Base-by-base conservation (phyloP, 2,329 filamentous ascomycete genomes). In the Colletotrichum truncatum region DNA sequence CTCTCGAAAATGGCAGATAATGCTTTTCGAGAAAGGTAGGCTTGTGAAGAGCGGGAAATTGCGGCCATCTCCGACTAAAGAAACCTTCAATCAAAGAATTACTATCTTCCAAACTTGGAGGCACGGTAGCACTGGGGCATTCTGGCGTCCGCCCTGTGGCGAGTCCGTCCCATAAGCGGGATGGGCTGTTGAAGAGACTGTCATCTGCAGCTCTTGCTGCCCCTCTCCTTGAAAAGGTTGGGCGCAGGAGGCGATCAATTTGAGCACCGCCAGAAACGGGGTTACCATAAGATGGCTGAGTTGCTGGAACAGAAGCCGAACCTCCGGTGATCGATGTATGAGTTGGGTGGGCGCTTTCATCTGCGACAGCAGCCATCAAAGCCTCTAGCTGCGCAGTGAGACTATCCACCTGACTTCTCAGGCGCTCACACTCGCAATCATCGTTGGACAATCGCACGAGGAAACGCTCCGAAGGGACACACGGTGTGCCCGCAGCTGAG, bases 11-110 rank as follows among this genome's bases (percentile, higher is more conserved):
- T 2, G 67, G 53, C 1, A 45, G 14, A 21, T 49, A 60, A 26
- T 69, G 58, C 12, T 69, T 36, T 7, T 66, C 52, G n/a, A 67
- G 30, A 38, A 72, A 72, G 2, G 65, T 66, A 2, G 65, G 67
- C 52, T 66, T 64, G 48, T 73, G 70, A 2, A 73, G 54, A 4
- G 72, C 65, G 11, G 71, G 71, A 9, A 72, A 55, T 43, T 73
- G 71, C 4, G 72, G 70, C 72, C 71, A 73, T 51, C 71, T 60
- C n/a, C 62, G 52, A 32, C 66, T 67, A 36, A 74, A 74, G 39
- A 73, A 74, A 8, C 52, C 58, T n/a, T 68, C 63, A 16, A 67
- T 52, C 21, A 73, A 32, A 8, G 34, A 45, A 21, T 34, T 38
- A 16, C 21, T 39, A 6, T 64, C 34, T 6, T 39, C 55, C 12